Evolutionary conservation across 345 rosid genomes (phyloP).

Genomic region (Nephelium lappaceum): DNA sequence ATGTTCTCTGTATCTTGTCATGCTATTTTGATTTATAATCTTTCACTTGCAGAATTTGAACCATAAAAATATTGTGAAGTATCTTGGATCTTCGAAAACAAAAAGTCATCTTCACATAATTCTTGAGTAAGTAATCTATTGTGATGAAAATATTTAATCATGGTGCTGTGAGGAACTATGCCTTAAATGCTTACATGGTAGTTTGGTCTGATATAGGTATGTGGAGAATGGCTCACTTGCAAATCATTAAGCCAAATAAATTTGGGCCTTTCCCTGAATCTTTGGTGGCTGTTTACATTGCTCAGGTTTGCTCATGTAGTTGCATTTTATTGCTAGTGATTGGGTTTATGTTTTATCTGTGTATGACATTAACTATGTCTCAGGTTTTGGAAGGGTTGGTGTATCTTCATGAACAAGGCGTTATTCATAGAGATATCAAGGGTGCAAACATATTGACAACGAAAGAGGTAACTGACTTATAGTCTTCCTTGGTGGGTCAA

Average conservation of each 20-base stretch:
- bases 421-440: conserved; percentile 98
- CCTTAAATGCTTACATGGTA: conserved; percentile 13
- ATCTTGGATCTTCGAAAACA: conserved; percentile 95
- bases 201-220: conserved; percentile 56
- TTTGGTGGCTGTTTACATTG: conserved; percentile 93
- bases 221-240: conserved; percentile 99
- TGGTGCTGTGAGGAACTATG: conserved; percentile 7
- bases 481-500: conserved; percentile 6
- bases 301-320: conserved; percentile 75
- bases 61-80: conserved; percentile 98
- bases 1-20: conserved; percentile 14
- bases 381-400: conserved; percentile 98
- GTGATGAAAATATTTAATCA: neutral
- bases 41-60: conserved; percentile 74
- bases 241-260: conserved; percentile 95
- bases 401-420: conserved; percentile 98
- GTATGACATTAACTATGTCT: conserved; percentile 29
- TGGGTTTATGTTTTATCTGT: conserved; percentile 2
- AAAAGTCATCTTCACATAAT: conserved; percentile 93
- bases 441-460: conserved; percentile 99
- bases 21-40: conserved; percentile 17
- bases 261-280: conserved; percentile 99
- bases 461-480: conserved; percentile 67
- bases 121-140: conserved; percentile 77
- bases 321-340: conserved; percentile 26